A percentile compares a stretch with the other conserved stretches of the same genome.
Conservation (phyloP, 495 filamentous ascomycete genomes). For the Penicillium cosmopolitanum region DNA sequence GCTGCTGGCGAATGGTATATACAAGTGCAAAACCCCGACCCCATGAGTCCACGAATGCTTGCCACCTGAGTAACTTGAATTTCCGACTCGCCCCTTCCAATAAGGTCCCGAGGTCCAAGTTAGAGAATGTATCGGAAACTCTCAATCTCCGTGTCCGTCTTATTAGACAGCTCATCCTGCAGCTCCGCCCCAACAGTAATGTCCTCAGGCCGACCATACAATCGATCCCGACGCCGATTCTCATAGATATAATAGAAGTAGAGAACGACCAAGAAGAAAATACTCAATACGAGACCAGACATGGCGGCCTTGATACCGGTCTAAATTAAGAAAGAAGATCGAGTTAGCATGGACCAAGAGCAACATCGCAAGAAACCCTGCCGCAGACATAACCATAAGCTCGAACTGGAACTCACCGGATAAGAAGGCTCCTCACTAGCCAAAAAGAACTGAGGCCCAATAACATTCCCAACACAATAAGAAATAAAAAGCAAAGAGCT, state of each 20-base stretch:
- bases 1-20: not conserved
- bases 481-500: conserved; percentile 37
- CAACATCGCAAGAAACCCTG: too few relatives aligned
- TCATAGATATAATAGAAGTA: conserved; percentile 35
- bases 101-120: too few relatives aligned
- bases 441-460: conserved; percentile 43
- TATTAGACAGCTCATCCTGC: conserved; percentile 37
- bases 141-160: conserved; percentile 41
- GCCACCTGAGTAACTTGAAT: not conserved
- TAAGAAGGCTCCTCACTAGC: conserved; percentile 38
- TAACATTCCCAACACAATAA: conserved; percentile 59
- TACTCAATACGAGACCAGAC: conserved; percentile 32
- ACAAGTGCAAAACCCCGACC: not conserved
- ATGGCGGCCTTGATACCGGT: conserved; percentile 40
- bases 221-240: conserved; percentile 31
- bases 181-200: conserved; percentile 30
- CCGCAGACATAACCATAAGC: too few relatives aligned
- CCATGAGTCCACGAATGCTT: too few relatives aligned
- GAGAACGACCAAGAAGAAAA: conserved; percentile 31
- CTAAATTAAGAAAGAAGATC: conserved; percentile 18
- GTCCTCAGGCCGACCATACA: conserved; percentile 29
- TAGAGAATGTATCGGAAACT: conserved; percentile 28
- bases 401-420: conserved; percentile 26
- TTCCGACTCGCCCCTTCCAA: not conserved
- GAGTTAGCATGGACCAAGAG: not conserved